A percentile compares a stretch with the other conserved stretches of the same genome.
Evolutionary conservation across 139 green algal species (phyloP).

Genomic region (Chlorella sp.): DNA sequence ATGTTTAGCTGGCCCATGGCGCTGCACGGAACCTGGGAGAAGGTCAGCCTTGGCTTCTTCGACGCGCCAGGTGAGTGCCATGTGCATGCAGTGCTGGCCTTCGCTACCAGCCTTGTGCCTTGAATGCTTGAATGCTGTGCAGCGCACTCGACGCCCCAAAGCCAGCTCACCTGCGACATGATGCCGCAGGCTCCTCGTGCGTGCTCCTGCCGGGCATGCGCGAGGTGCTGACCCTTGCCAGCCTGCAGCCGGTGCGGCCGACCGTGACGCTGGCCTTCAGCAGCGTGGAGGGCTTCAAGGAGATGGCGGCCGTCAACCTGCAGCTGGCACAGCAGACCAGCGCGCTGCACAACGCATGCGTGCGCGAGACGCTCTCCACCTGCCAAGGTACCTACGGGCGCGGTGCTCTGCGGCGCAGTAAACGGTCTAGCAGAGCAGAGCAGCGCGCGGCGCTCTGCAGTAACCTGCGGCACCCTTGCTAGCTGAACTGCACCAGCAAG

Average conservation of each 20-base stretch:
- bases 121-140: too few relatives aligned
- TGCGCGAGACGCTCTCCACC: slow-evolving; percentile 36
- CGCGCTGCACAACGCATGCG: slow-evolving; percentile 34
- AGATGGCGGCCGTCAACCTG: slow-evolving; percentile 12
- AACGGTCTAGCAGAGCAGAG: too few relatives aligned
- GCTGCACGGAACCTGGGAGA: slow-evolving; percentile 22
- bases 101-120: too few relatives aligned
- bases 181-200: slow-evolving; percentile 18
- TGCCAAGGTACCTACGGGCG: too few relatives aligned
- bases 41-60: slow-evolving; percentile 43
- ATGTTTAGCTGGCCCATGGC: slow-evolving; percentile 48
- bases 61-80: slow-evolving; percentile 40
- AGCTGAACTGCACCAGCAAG: too few relatives aligned
- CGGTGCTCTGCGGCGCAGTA: too few relatives aligned
- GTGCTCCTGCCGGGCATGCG: slow-evolving; percentile 39
- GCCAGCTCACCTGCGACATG: too few relatives aligned
- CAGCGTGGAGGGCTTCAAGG: slow-evolving; percentile 32
- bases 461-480: too few relatives aligned
- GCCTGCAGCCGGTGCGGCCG: slow-evolving; percentile 10
- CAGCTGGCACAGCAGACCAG: slow-evolving; percentile 14
- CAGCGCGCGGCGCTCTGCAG: too few relatives aligned
- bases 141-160: too few relatives aligned
- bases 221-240: slow-evolving; percentile 12
- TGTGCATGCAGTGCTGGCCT: too few relatives aligned
- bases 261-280: slow-evolving; percentile 27